Percentiles rank a stretch among this genome's conserved stretches.
Conservation (phyloP, 2,329 filamentous ascomycete species). For the Fusarium secorum region DNA sequence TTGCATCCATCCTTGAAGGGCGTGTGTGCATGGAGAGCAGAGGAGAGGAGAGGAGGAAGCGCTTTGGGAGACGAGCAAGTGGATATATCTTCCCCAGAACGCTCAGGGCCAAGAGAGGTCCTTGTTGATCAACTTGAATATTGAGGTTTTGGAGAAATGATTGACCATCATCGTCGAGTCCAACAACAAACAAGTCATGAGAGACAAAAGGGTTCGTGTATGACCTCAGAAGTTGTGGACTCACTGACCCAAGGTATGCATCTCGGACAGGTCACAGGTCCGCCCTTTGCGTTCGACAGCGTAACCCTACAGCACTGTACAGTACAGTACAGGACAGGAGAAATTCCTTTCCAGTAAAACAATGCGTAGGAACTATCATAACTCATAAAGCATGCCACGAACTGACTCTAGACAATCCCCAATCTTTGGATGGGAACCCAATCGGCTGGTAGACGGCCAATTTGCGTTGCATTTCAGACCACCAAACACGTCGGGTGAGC, state of each 20-base stretch:
- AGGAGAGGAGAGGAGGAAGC: background rate
- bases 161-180: background rate
- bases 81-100: constrained; percentile 16
- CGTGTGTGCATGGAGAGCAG: constrained; percentile 17
- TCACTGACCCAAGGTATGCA: constrained; percentile 27
- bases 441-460: constrained; percentile 33
- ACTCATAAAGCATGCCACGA: constrained; percentile 31
- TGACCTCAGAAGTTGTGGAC: constrained; percentile 6
- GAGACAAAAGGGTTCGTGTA: background rate
- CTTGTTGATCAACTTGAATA: constrained; percentile 25
- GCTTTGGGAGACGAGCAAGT: constrained; percentile 1
- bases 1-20: constrained; percentile 10
- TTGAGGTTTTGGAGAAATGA: background rate
- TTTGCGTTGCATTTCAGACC: constrained; percentile 26
- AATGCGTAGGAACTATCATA: constrained; percentile 14
- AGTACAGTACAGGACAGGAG: background rate
- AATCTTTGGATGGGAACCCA: constrained; percentile 22
- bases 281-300: background rate
- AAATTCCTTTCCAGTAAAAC: background rate
- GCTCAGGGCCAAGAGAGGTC: constrained; percentile 9
- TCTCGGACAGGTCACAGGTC: constrained; percentile 14
- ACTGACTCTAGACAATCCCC: constrained; percentile 3
- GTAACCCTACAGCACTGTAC: constrained; percentile 8
- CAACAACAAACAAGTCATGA: background rate
- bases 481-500: constrained; percentile 26